Evolutionary conservation across 371 early-diverging fungal species (phyloP).

Genomic region (Rhizopus microsporus): DNA sequence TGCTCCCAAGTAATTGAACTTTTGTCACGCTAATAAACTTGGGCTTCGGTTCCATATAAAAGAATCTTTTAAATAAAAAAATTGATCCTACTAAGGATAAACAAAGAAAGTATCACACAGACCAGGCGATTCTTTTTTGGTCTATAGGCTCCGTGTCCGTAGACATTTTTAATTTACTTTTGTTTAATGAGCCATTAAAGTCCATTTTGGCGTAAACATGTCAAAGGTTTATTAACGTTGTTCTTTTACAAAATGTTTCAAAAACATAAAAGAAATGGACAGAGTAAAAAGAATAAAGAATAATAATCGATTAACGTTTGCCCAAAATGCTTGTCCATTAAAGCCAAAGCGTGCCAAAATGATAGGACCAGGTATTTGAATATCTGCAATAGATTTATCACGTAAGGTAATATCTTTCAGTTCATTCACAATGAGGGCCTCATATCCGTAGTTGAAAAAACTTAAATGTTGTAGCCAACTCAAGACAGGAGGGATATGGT

Average conservation of each 20-base stretch:
- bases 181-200: not conserved
- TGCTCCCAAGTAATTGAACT: too few species aligned
- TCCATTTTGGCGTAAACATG: too few species aligned
- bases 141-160: not conserved
- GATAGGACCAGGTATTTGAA: slow-evolving; percentile 51
- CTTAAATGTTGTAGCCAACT: slow-evolving; percentile 78
- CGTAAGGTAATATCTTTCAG: slow-evolving; percentile 48
- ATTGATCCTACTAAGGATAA: too few species aligned
- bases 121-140: not conserved
- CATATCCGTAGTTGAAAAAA: slow-evolving; percentile 88
- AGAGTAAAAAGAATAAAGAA: slow-evolving; percentile 34
- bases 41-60: too few species aligned
- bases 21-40: too few species aligned
- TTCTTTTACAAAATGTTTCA: slow-evolving; percentile 49
- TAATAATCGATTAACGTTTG: slow-evolving; percentile 30
- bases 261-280: slow-evolving; percentile 35
- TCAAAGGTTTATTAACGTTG: slow-evolving; percentile 21
- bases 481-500: slow-evolving; percentile 46
- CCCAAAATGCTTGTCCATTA: slow-evolving; percentile 52
- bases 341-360: slow-evolving; percentile 50
- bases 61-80: too few species aligned
- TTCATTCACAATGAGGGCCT: slow-evolving; percentile 83
- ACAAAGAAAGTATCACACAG: not conserved
- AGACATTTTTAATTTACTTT: not conserved
- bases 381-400: slow-evolving; percentile 51